These are phyloP conservation scores for Trichoderma polysporum DNA, from an alignment of 2,329 filamentous ascomycete genomes.

Conservation along the genomic window DNA sequence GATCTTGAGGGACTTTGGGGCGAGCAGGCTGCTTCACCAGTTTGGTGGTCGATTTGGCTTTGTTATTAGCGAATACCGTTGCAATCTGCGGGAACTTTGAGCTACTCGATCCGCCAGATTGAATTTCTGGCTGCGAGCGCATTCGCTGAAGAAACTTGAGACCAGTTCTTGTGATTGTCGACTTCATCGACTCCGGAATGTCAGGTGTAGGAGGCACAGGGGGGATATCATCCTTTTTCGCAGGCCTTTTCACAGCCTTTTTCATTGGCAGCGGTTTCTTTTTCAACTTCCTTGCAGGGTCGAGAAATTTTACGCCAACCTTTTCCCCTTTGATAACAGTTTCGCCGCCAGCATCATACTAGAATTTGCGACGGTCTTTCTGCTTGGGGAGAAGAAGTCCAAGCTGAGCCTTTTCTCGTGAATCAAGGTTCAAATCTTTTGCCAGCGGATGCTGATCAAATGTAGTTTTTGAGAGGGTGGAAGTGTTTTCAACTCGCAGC, in stretches of 20 bases:
- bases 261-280: background rate
- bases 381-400: conserved; percentile 39
- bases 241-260: conserved; percentile 18
- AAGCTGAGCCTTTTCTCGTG: conserved; percentile 32
- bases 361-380: conserved; percentile 35
- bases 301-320: background rate
- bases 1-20: background rate
- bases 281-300: background rate
- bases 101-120: background rate
- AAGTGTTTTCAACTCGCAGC: conserved; percentile 33
- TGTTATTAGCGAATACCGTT: background rate
- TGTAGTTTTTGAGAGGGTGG: conserved; percentile 36
- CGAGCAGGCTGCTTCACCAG: background rate
- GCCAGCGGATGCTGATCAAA: conserved; percentile 41
- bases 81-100: background rate
- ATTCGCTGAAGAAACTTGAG: conserved; percentile 33
- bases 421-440: conserved; percentile 30
- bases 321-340: conserved; percentile 22
- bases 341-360: conserved; percentile 40
- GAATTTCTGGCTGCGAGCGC: conserved; percentile 26
- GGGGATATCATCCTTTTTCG: conserved; percentile 23
- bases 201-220: conserved; percentile 33
- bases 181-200: conserved; percentile 33
- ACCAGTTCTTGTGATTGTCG: conserved; percentile 28
- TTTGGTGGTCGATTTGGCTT: conserved; percentile 8